These are phyloP conservation scores for Colletotrichum sublineola DNA, from an alignment of 2,329 filamentous ascomycete genomes.

Conservation along the genomic window DNA sequence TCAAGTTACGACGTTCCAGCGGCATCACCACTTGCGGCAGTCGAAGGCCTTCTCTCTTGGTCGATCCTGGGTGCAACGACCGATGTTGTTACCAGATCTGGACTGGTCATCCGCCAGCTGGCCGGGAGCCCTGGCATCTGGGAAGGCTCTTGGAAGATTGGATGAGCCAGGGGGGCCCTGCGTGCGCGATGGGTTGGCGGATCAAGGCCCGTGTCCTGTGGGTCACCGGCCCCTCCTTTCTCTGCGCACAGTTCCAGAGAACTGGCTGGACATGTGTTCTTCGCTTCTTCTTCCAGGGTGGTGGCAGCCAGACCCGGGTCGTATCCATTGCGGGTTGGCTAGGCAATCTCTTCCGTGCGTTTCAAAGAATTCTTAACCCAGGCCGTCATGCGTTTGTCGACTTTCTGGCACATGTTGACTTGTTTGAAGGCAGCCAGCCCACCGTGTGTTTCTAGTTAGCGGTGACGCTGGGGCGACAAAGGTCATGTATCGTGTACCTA, in stretches of 20 bases:
- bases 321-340: constrained; percentile 27
- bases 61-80: constrained; percentile 13
- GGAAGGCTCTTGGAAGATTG: constrained; percentile 40
- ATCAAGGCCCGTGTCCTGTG: constrained; percentile 32
- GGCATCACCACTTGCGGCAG: constrained; percentile 34
- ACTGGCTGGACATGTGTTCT: constrained; percentile 33
- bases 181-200: constrained; percentile 28
- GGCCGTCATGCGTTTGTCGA: neutral
- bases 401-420: constrained; percentile 17
- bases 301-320: constrained; percentile 6
- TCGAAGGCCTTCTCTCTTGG: constrained; percentile 21
- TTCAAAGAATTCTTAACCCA: constrained; percentile 17
- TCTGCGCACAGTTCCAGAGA: constrained; percentile 18
- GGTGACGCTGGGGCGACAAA: neutral
- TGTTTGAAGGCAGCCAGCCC: neutral
- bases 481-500: neutral
- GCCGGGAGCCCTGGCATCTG: constrained; percentile 31
- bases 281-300: constrained; percentile 23
- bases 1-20: constrained; percentile 38
- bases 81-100: constrained; percentile 34
- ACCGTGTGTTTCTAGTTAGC: neutral
- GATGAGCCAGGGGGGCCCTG: constrained; percentile 38
- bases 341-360: constrained; percentile 25
- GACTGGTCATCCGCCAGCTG: constrained; percentile 25
- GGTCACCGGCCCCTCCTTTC: constrained; percentile 1